These are phyloP conservation scores for Wickerhamomyces sydowiorum DNA, from an alignment of 805 yeast species.

Conservation along the genomic window DNA sequence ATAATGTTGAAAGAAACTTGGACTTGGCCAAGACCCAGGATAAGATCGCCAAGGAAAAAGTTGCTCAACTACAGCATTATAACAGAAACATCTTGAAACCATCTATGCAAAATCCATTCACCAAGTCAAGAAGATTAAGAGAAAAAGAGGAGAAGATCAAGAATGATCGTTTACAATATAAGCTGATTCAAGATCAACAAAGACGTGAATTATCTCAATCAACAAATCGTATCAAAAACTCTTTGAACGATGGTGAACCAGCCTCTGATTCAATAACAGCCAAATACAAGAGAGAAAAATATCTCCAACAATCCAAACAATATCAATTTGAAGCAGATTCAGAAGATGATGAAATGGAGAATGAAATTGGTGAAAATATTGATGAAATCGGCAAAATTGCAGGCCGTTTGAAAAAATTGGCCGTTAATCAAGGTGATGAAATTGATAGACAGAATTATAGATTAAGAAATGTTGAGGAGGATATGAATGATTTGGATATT, in stretches of 20 bases:
- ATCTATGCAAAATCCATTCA: conserved; percentile 81
- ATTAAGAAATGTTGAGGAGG: conserved; percentile 70
- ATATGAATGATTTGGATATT: conserved; percentile 79
- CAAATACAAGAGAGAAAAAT: conserved; percentile 31
- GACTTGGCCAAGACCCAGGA: conserved; percentile 78
- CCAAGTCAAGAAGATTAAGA: conserved; percentile 66
- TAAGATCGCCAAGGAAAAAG: conserved; percentile 75
- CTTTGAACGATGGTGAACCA: conserved; percentile 39
- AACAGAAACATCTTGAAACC: conserved; percentile 82
- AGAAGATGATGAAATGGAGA: conserved; percentile 90
- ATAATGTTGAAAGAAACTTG: conserved; percentile 71
- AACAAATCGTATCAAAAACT: conserved; percentile 63
- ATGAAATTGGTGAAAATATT: conserved; percentile 77
- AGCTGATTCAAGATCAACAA: conserved; percentile 54
- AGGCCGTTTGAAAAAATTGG: conserved; percentile 64
- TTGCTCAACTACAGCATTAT: conserved; percentile 68
- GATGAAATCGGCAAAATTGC: conserved; percentile 71
- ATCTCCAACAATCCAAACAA: conserved; percentile 47
- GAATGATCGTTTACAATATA: conserved; percentile 55
- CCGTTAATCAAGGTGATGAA: conserved; percentile 69
- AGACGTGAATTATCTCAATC: conserved; percentile 55
- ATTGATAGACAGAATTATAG: conserved; percentile 73
- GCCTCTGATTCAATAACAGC: conserved; percentile 26
- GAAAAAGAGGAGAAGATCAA: conserved; percentile 69
- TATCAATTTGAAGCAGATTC: conserved; percentile 86